These are phyloP conservation scores for Phyllosticta capitalensis DNA, from an alignment of 2,329 filamentous ascomycete genomes.

Conservation along the genomic window DNA sequence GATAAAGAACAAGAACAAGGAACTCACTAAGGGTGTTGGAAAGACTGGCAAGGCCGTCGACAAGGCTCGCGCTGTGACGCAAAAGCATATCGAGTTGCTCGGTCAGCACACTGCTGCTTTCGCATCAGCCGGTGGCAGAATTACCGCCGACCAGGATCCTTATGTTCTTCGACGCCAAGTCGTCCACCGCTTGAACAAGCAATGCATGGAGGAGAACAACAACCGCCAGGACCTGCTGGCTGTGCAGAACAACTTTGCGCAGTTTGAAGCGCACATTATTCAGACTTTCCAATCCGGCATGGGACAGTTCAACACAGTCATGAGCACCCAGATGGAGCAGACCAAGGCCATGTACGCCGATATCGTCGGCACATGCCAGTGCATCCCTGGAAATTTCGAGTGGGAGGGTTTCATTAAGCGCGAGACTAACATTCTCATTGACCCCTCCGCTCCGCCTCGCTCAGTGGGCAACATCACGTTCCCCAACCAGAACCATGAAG, in stretches of 20 bases:
- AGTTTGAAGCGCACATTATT: conserved; percentile 80
- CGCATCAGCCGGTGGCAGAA: conserved; percentile 63
- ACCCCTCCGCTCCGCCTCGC: conserved; percentile 65
- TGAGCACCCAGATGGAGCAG: conserved; percentile 72
- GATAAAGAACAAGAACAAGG: conserved; percentile 94
- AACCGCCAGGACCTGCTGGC: conserved; percentile 83
- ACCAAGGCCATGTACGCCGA: conserved; percentile 73
- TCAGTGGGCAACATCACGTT: conserved; percentile 67
- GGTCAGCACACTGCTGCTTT: conserved; percentile 75
- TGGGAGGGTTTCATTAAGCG: conserved; percentile 78
- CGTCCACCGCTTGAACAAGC: conserved; percentile 74
- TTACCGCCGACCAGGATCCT: conserved; percentile 69
- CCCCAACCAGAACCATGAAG: conserved; percentile 75
- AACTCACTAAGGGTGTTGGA: conserved; percentile 68
- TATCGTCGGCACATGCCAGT: conserved; percentile 67
- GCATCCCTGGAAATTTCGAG: conserved; percentile 76
- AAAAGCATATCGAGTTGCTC: conserved; percentile 93
- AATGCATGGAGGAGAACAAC: conserved; percentile 92
- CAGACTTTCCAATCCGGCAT: conserved; percentile 74
- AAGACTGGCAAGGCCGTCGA: conserved; percentile 87
- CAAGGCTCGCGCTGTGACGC: conserved; percentile 73
- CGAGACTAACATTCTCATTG: conserved; percentile 62
- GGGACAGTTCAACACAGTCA: conserved; percentile 72
- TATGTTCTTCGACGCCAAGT: conserved; percentile 80
- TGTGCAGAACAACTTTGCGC: conserved; percentile 81